Conservation (phyloP, 371 early-diverging fungal species). For the Apophysomyces elegans region DNA sequence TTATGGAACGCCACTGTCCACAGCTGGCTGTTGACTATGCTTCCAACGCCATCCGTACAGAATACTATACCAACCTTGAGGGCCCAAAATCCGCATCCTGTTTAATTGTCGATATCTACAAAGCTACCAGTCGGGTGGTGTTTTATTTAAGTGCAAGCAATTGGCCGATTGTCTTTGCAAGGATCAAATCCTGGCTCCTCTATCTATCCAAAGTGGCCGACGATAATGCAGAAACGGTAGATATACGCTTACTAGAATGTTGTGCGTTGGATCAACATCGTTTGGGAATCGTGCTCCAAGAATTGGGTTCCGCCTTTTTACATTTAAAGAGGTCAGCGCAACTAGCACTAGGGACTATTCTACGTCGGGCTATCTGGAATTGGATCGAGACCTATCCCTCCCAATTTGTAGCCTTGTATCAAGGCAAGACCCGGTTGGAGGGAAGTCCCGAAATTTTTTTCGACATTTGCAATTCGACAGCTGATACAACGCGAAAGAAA, state of each 20-base stretch:
- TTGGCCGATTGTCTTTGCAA: conserved; percentile 73
- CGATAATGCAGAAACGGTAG: conserved; percentile 70
- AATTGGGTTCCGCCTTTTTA: conserved; percentile 21
- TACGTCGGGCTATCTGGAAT: conserved; percentile 81
- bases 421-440: conserved; percentile 63
- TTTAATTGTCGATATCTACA: conserved; percentile 53
- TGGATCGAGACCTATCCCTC: conserved; percentile 81
- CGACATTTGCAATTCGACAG: conserved; percentile 66
- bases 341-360: conserved; percentile 60
- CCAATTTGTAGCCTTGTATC: conserved; percentile 69
- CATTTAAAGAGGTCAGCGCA: conserved; percentile 69
- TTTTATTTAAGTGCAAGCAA: conserved; percentile 80
- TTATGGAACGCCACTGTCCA: conserved; percentile 25
- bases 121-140: conserved; percentile 67
- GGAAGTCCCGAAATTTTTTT: conserved; percentile 77
- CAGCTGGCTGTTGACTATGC: conserved; percentile 36
- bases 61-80: conserved; percentile 10
- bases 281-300: conserved; percentile 67
- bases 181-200: conserved; percentile 59
- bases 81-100: background rate
- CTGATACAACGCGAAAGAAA: conserved; percentile 66
- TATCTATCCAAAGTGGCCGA: conserved; percentile 56
- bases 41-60: conserved; percentile 19
- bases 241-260: conserved; percentile 71
- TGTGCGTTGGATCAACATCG: conserved; percentile 67